Evolutionary conservation across 768 basidiomycete genomes (phyloP).

Genomic region (Serendipita indica): DNA sequence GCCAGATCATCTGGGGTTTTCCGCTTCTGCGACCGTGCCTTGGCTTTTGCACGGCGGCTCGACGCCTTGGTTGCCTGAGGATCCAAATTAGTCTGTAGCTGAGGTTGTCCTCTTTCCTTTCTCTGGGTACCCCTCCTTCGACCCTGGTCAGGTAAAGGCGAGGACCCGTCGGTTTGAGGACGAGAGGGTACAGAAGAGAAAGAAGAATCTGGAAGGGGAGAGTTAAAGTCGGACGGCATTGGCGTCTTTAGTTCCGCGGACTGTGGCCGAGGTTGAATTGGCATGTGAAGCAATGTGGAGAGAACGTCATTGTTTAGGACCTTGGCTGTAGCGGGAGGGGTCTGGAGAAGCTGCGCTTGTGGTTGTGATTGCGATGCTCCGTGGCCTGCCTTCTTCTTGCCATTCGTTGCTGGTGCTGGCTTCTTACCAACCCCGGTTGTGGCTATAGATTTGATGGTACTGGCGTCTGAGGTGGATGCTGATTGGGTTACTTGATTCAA

Average conservation of each 20-base stretch:
- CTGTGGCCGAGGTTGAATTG: not conserved
- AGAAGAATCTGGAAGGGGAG: not conserved
- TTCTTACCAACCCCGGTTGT: not conserved
- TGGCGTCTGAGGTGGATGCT: not conserved
- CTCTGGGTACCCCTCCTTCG: not conserved
- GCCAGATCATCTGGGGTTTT: not conserved
- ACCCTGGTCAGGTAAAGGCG: not conserved
- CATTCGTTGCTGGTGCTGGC: not conserved
- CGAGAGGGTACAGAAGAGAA: not conserved
- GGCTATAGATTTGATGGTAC: not conserved
- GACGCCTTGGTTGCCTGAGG: not conserved
- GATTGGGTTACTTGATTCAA: not conserved
- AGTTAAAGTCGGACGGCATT: not conserved
- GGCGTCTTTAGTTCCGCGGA: not conserved
- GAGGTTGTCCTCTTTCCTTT: not conserved
- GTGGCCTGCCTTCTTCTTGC: not conserved
- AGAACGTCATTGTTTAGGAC: slow-evolving; percentile 3
- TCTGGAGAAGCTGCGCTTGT: not conserved
- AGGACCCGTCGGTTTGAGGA: not conserved
- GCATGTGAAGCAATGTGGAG: not conserved
- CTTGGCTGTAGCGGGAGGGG: not conserved
- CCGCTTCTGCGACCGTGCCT: not conserved
- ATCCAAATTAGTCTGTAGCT: too few species aligned
- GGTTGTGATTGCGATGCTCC: not conserved
- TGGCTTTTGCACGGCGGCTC: not conserved